Conservation (phyloP, 2,329 filamentous ascomycete species). For the Fusarium sp. region DNA sequence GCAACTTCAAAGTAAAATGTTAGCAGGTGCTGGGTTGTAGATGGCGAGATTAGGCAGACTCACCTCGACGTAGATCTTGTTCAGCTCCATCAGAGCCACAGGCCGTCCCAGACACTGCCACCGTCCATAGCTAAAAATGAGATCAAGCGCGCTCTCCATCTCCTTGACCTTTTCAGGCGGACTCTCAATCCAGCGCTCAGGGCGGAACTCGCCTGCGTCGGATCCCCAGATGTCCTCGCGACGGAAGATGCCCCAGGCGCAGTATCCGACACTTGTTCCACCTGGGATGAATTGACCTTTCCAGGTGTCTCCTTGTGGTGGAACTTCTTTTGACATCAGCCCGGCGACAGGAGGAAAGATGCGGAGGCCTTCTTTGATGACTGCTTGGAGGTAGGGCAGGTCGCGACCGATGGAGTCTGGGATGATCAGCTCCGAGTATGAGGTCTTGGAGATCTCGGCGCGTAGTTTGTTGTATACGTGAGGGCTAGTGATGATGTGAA, state of each 20-base stretch:
- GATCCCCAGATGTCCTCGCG: constrained; percentile 50
- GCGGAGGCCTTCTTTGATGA: constrained; percentile 62
- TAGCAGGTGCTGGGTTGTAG: background rate
- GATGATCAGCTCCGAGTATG: constrained; percentile 41
- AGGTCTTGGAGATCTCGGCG: constrained; percentile 34
- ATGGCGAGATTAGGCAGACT: constrained; percentile 8
- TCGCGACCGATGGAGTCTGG: constrained; percentile 49
- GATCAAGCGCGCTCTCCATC: constrained; percentile 53
- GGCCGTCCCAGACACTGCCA: constrained; percentile 55
- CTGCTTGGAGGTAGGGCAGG: constrained; percentile 60
- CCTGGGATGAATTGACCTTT: constrained; percentile 49
- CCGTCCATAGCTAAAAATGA: constrained; percentile 55
- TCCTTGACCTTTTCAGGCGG: constrained; percentile 44
- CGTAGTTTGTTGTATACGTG: constrained; percentile 60
- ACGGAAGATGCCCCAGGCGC: constrained; percentile 52
- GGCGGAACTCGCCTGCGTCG: constrained; percentile 50
- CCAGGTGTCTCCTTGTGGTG: constrained; percentile 46
- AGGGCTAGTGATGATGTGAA: constrained; percentile 64
- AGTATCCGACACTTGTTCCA: constrained; percentile 49
- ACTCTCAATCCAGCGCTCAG: constrained; percentile 54
- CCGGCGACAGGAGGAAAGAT: constrained; percentile 53
- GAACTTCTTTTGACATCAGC: constrained; percentile 52
- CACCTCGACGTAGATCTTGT: constrained; percentile 57
- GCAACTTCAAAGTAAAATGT: constrained; percentile 34
- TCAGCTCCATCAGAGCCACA: constrained; percentile 55